Conservation (phyloP, 768 basidiomycete genomes). For the Melanogaster broomeanus region DNA sequence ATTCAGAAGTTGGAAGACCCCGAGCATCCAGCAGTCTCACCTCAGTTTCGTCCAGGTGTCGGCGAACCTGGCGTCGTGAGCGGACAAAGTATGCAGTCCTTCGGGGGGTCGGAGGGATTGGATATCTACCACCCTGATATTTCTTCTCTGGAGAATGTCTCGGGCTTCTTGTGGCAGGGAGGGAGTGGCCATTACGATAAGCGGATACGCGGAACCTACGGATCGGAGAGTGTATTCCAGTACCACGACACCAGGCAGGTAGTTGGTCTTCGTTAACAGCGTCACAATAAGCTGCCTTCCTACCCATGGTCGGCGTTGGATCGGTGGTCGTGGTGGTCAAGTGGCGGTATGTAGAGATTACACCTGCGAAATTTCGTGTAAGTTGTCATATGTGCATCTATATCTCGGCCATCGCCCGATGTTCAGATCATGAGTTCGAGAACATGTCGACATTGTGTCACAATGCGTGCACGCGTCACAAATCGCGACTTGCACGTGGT, state of each 20-base stretch:
- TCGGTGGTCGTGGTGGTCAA: not conserved
- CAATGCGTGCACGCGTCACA: no score
- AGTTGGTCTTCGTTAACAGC: conserved; percentile 67
- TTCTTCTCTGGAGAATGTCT: conserved; percentile 49
- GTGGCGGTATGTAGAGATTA: not conserved
- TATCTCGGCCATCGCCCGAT: conserved; percentile 10
- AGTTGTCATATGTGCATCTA: not conserved
- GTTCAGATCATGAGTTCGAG: no score
- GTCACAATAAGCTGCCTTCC: conserved; percentile 70
- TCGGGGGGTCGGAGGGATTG: conserved; percentile 54
- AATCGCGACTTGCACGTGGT: no score
- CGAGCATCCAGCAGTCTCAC: conserved; percentile 27
- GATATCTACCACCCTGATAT: conserved; percentile 60
- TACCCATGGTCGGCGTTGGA: conserved; percentile 26
- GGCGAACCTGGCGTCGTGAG: conserved; percentile 49
- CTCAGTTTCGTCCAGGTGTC: conserved; percentile 70
- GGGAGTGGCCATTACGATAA: conserved; percentile 77
- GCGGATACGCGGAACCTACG: conserved; percentile 66
- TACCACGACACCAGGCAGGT: conserved; percentile 59
- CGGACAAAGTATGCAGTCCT: conserved; percentile 36
- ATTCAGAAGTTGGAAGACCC: conserved; percentile 21
- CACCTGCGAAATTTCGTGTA: not conserved
- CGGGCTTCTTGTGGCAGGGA: conserved; percentile 51
- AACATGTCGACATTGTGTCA: no score
- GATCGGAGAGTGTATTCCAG: conserved; percentile 52